These are phyloP conservation scores for Wickerhamiella qilinensis DNA, from an alignment of 805 yeast genomes.

Conservation along the genomic window DNA sequence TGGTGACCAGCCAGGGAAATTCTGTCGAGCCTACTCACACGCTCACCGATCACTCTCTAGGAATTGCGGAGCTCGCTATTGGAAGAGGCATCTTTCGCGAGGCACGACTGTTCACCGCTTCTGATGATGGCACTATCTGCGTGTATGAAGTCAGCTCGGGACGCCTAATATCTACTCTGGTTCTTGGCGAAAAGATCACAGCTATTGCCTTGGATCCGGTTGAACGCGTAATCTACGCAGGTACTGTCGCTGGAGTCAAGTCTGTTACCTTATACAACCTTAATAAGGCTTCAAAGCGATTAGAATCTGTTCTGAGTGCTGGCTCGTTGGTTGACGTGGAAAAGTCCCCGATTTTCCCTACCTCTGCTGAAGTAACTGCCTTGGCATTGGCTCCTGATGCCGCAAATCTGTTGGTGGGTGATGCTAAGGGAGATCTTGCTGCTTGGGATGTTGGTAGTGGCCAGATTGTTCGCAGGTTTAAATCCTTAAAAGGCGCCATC, in stretches of 20 bases:
- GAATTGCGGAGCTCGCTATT: slow-evolving; percentile 33
- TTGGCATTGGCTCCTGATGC: slow-evolving; percentile 5
- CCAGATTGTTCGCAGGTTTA: slow-evolving; percentile 20
- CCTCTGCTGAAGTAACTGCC: background rate
- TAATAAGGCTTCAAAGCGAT: slow-evolving; percentile 21
- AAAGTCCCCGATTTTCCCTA: slow-evolving; percentile 23
- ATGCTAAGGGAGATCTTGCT: slow-evolving; percentile 28
- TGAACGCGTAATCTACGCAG: slow-evolving; percentile 57
- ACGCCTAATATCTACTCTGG: slow-evolving; percentile 48
- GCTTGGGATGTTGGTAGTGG: slow-evolving; percentile 38
- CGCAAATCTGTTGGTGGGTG: slow-evolving; percentile 8
- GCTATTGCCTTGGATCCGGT: slow-evolving; percentile 61
- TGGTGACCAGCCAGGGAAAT: slow-evolving; percentile 26
- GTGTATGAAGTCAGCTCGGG: slow-evolving; percentile 40
- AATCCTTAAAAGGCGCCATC: slow-evolving; percentile 14
- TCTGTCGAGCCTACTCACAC: slow-evolving; percentile 16
- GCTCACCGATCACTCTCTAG: slow-evolving; percentile 27
- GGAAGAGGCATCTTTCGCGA: slow-evolving; percentile 43
- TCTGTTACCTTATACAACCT: slow-evolving; percentile 34
- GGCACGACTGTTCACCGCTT: slow-evolving; percentile 46
- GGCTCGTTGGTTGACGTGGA: slow-evolving; percentile 36
- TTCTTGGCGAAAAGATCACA: slow-evolving; percentile 42
- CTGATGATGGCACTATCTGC: slow-evolving; percentile 60
- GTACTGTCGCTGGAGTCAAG: slow-evolving; percentile 49
- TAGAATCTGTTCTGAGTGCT: slow-evolving; percentile 51